These are phyloP conservation scores for Pholiota conissans DNA, from an alignment of 768 basidiomycete genomes.

Conservation along the genomic window DNA sequence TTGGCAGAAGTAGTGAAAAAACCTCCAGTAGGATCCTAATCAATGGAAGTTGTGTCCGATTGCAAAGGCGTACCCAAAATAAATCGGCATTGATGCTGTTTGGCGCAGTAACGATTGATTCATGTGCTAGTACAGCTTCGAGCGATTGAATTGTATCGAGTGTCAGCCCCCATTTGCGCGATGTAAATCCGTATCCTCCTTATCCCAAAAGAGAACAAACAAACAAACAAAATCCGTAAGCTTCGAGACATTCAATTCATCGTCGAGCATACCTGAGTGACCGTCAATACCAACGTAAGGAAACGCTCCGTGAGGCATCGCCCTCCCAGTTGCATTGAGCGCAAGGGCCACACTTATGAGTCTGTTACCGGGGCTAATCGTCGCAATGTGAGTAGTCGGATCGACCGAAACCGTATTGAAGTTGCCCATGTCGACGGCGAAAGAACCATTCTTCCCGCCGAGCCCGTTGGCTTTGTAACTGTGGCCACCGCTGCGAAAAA, in stretches of 20 bases:
- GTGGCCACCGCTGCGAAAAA: conserved; percentile 43
- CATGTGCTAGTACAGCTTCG: conserved; percentile 27
- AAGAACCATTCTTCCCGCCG: conserved; percentile 37
- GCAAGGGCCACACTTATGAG: conserved; percentile 37
- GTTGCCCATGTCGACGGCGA: conserved; percentile 41
- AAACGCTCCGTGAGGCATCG: conserved; percentile 43
- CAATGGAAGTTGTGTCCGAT: no score
- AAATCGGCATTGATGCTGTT: conserved; percentile 20
- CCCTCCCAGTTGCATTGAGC: conserved; percentile 36
- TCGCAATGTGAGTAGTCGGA: conserved; percentile 26
- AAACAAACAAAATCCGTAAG: no score
- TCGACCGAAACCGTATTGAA: conserved; percentile 35
- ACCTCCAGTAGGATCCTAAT: no score
- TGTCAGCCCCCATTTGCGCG: conserved; percentile 28
- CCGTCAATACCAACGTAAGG: conserved; percentile 48
- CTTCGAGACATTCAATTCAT: not conserved
- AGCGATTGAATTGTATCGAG: conserved; percentile 23
- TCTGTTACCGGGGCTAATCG: conserved; percentile 36
- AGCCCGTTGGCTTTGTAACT: conserved; percentile 45
- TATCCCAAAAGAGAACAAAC: conserved; percentile 11
- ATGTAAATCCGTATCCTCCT: conserved; percentile 26
- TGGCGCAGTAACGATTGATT: conserved; percentile 21
- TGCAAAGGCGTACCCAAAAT: conserved; percentile 22
- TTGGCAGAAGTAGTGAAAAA: no score
- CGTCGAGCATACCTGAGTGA: conserved; percentile 32